Conservation (phyloP, 2,329 filamentous ascomycete genomes). For the Magnaporthiopsis rhizophila region DNA sequence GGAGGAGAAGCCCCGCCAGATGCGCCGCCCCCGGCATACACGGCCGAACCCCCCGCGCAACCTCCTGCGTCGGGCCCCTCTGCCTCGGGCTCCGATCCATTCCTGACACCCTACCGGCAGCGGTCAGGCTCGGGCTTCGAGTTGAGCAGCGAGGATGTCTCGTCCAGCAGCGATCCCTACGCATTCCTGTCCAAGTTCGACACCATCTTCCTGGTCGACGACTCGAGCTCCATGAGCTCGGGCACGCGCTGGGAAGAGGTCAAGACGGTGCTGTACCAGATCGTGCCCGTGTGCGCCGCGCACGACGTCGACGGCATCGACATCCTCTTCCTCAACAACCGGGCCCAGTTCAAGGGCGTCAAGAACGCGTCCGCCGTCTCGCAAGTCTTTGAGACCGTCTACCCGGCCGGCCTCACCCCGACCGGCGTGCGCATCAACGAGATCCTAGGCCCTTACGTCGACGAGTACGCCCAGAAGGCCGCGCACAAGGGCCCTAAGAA, state of each 20-base stretch:
- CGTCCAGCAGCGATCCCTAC: slow-evolving; percentile 56
- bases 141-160: slow-evolving; percentile 20
- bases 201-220: slow-evolving; percentile 85
- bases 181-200: slow-evolving; percentile 74
- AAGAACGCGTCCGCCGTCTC: slow-evolving; percentile 48
- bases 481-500: slow-evolving; percentile 24
- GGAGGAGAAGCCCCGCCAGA: neutral
- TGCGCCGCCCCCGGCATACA: slow-evolving; percentile 4
- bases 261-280: slow-evolving; percentile 56
- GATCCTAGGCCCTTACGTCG: slow-evolving; percentile 68
- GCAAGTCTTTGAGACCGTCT: slow-evolving; percentile 61
- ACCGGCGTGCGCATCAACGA: slow-evolving; percentile 63
- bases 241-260: slow-evolving; percentile 73
- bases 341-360: slow-evolving; percentile 58
- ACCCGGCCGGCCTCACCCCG: slow-evolving; percentile 60
- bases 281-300: slow-evolving; percentile 73
- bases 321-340: slow-evolving; percentile 80
- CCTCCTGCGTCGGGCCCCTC: too few species aligned
- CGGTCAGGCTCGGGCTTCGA: neutral
- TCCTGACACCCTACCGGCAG: slow-evolving; percentile 6
- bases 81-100: slow-evolving; percentile 5
- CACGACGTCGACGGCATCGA: slow-evolving; percentile 83
- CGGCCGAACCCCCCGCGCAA: slow-evolving; percentile 15
- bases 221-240: slow-evolving; percentile 73
- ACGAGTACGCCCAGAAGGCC: slow-evolving; percentile 32